Percentiles rank a stretch among this genome's conserved stretches.
Conservation (phyloP, 106 monocot genomes). For the Amphibolis antarctica region DNA sequence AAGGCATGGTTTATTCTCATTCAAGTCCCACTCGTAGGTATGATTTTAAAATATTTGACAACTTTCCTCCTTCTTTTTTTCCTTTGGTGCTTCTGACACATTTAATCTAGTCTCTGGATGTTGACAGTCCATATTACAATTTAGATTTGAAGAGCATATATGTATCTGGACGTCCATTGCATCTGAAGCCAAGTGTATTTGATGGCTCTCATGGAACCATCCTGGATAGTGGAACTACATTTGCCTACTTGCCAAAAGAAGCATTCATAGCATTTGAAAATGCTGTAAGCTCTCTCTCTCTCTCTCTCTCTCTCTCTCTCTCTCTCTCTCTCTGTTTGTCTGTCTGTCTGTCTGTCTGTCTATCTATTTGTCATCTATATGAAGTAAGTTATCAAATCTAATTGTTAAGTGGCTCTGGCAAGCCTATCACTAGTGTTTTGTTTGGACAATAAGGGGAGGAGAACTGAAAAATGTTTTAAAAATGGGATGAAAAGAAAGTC, state of each 20-base stretch:
- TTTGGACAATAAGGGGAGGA: too few species aligned
- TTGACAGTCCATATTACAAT: constrained; percentile 92
- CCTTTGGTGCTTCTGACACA: constrained; percentile 52
- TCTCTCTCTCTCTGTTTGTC: neutral
- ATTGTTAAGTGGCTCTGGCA: too few species aligned
- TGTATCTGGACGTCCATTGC: constrained; percentile 57
- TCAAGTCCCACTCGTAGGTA: constrained; percentile 85
- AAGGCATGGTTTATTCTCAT: constrained; percentile 59
- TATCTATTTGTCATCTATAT: neutral
- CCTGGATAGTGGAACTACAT: constrained; percentile 98
- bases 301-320: neutral
- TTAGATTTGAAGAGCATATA: constrained; percentile 84
- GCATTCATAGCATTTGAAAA: constrained; percentile 72
- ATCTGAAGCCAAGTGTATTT: constrained; percentile 49
- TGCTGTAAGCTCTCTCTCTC: constrained; percentile 43
- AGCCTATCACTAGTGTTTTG: too few species aligned
- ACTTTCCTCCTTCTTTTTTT: neutral
- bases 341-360: neutral
- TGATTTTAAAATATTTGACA: constrained; percentile 4
- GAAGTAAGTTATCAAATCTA: too few species aligned
- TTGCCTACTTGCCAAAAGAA: constrained; percentile 76
- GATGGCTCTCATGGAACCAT: constrained; percentile 71
- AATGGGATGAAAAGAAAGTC: too few species aligned
- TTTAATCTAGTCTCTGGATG: constrained; percentile 70
- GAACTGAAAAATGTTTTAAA: too few species aligned